These are phyloP conservation scores for Salvia miltiorrhiza DNA, from an alignment of 257 asterid species.

Conservation along the genomic window DNA sequence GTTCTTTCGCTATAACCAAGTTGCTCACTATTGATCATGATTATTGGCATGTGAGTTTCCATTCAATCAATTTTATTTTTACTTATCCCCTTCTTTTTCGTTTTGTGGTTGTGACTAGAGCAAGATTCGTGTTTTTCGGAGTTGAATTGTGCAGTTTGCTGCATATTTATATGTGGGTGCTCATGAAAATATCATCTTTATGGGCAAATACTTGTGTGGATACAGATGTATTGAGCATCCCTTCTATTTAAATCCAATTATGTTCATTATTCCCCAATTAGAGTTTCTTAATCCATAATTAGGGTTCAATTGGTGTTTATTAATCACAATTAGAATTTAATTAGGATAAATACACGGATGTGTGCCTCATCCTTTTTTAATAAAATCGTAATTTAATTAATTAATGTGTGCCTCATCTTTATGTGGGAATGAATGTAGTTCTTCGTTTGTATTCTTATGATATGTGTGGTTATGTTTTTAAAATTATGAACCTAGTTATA, in stretches of 20 bases:
- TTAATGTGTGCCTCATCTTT: too few species aligned
- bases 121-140: too few species aligned
- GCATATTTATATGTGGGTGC: not conserved
- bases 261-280: too few species aligned
- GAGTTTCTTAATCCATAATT: too few species aligned
- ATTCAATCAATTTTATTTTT: not conserved
- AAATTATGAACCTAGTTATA: not conserved
- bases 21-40: conserved; percentile 74
- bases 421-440: not conserved
- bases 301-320: too few species aligned
- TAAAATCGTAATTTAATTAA: too few species aligned
- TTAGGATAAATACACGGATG: too few species aligned
- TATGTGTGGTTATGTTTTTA: not conserved
- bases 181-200: not conserved
- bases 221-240: too few species aligned
- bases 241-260: too few species aligned
- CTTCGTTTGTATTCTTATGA: not conserved
- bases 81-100: not conserved
- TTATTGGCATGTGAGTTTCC: conserved; percentile 76
- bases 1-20: conserved; percentile 75
- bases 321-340: too few species aligned
- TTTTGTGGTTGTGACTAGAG: not conserved
- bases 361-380: too few species aligned
- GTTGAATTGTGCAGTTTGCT: not conserved
- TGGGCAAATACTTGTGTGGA: too few species aligned